Base-by-base conservation (phyloP, 208 protist genomes). In the Wallacemonas sp. region DNA sequence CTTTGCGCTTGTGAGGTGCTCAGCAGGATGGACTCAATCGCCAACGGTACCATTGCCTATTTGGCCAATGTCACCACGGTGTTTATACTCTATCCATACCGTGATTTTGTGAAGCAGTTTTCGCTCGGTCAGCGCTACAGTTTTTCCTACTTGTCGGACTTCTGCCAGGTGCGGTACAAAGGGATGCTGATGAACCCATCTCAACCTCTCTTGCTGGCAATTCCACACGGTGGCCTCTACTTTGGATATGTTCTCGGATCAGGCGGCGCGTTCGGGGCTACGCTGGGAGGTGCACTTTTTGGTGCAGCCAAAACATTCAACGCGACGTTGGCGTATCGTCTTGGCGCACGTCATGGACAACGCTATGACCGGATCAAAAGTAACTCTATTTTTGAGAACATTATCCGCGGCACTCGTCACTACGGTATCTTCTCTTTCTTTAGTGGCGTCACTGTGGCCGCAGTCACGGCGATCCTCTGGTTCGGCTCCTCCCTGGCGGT, bases 351-450 rank as follows among this genome's bases (percentile, higher is more conserved):
- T 9, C 79, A 69, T 24, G 53, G 42, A 14, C 71, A 82, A 34
- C 62, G 60, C n/a, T 41, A 80, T 12, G 79, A 66, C 39, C 34
- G 73, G 14, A 49, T 51, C n/a, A 63, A 65, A 26, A 88, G 90
- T 70, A 67, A 61, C n/a, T 87, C 86, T 0, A 2, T 90, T 42
- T 17, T 86, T 45, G 72, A 93, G 42, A 93, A 86, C 62, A 27
- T 96, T 5, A 31, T 63, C 24, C 47, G 60, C 6, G 87, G 86
- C 55, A 58, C 49, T 0, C 79, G 76, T 47, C 80, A 94, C 24
- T 93, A 84, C 61, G 91, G 91, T 4, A 31, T 77, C 45, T 81
- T 86, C 6, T 93, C 86, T 0, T 93, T 91, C 59, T 90, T 96
- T 65, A 77, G 77, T 30, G 91, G 91, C 12, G 72, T 65, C 1